Evolutionary conservation across 441 rosid genomes (phyloP).

Genomic region (Eutrema salsugineum): DNA sequence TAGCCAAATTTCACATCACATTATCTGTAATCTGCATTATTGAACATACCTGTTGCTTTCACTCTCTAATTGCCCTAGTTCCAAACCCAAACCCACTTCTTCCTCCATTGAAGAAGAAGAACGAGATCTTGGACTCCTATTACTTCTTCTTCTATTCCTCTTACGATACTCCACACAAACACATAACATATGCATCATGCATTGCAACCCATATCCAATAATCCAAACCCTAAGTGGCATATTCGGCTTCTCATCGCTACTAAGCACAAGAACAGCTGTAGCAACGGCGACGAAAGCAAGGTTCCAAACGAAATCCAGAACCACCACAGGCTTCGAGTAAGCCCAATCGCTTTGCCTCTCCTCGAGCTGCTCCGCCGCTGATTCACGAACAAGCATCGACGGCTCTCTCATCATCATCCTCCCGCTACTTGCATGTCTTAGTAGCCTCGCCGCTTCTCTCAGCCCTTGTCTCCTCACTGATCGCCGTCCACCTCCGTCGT

Average conservation of each 20-base stretch:
- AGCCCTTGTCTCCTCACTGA: constrained; percentile 58
- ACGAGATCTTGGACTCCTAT: neutral
- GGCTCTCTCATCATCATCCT: constrained; percentile 81
- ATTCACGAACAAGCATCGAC: constrained; percentile 82
- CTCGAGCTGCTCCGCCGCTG: constrained; percentile 94
- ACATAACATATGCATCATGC: constrained; percentile 74
- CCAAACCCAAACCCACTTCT: constrained; percentile 34
- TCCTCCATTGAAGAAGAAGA: constrained; percentile 31
- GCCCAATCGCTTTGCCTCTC: constrained; percentile 98
- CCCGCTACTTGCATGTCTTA: constrained; percentile 83
- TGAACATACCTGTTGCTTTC: constrained; percentile 49
- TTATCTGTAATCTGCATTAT: neutral
- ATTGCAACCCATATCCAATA: constrained; percentile 70
- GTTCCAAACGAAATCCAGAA: constrained; percentile 80
- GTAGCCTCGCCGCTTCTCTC: constrained; percentile 77
- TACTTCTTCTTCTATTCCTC: constrained; percentile 45
- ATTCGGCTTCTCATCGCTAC: constrained; percentile 51
- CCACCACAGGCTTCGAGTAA: constrained; percentile 86
- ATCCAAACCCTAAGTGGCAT: constrained; percentile 81
- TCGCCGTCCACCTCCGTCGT: constrained; percentile 29
- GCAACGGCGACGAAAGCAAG: constrained; percentile 76
- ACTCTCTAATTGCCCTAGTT: constrained; percentile 47
- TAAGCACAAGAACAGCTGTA: constrained; percentile 42
- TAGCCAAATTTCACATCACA: constrained; percentile 31
- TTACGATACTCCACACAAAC: constrained; percentile 70